Evolutionary conservation across 2,329 filamentous ascomycete genomes (phyloP).

Genomic region (Monosporascus cannonballus): DNA sequence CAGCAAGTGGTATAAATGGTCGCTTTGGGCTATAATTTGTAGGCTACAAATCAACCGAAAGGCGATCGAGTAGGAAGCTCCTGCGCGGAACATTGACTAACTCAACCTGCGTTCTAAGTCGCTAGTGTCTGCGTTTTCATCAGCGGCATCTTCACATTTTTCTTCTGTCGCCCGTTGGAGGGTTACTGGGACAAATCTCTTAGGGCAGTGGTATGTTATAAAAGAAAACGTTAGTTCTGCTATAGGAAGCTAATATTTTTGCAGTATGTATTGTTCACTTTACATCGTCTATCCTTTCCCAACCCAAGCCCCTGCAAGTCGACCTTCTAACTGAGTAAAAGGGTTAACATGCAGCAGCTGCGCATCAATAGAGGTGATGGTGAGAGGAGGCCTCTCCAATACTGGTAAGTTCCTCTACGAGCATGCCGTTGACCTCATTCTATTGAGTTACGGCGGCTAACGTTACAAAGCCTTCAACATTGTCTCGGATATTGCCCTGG

Average conservation of each 20-base stretch:
- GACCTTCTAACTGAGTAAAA: too few species aligned
- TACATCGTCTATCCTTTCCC: too few species aligned
- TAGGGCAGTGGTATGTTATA: background rate
- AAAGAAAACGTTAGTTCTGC: too few species aligned
- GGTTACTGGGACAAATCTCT: conserved; percentile 11
- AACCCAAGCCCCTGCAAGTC: too few species aligned
- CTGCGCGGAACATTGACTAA: background rate
- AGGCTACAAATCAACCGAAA: background rate
- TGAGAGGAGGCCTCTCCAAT: conserved; percentile 15
- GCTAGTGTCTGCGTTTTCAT: conserved; percentile 14
- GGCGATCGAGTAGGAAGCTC: background rate
- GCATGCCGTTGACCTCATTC: too few species aligned
- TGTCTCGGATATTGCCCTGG: conserved; percentile 37
- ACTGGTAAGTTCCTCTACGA: conserved; percentile 6
- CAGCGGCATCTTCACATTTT: conserved; percentile 12
- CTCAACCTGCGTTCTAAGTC: conserved; percentile 8
- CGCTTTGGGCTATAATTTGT: conserved; percentile 11
- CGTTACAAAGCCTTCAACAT: conserved; percentile 30
- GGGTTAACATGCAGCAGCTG: conserved; percentile 1
- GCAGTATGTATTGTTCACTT: too few species aligned
- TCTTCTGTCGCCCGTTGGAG: conserved; percentile 13
- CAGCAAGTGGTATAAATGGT: conserved; percentile 5
- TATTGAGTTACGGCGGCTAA: too few species aligned
- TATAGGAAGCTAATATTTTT: too few species aligned
- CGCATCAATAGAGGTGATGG: conserved; percentile 9